phyloP scores from a whole-genome alignment of 208 protist genomes.

The Trypanosomatidae sp. region DNA sequence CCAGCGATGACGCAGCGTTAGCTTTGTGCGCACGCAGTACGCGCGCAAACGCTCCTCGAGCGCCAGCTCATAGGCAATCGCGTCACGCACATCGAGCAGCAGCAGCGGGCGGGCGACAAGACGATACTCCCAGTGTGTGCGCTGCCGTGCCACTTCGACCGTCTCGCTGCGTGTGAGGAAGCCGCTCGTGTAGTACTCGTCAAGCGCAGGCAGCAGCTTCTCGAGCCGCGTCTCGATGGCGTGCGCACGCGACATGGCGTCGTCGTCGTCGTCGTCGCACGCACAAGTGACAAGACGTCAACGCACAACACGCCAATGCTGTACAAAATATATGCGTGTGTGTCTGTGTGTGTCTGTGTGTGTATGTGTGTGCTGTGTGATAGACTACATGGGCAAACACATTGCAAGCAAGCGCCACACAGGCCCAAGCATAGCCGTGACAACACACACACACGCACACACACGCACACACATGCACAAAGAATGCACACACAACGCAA shows the following conservation, averaged over 20 bases:
- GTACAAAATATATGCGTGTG: neutral
- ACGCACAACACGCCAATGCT: neutral
- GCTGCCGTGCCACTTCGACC: conserved; percentile 45
- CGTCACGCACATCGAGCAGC: conserved; percentile 66
- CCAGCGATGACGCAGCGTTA: conserved; percentile 71
- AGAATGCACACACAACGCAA: too few relatives aligned
- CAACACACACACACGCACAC: too few relatives aligned
- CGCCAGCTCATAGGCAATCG: conserved; percentile 56
- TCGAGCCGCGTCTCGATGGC: conserved; percentile 83
- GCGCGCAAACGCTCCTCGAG: conserved; percentile 45
- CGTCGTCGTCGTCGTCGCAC: too few relatives aligned
- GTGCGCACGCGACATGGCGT: conserved; percentile 57
- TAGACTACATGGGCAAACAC: too few relatives aligned
- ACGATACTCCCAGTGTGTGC: conserved; percentile 76
- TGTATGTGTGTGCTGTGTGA: too few relatives aligned
- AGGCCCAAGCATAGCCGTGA: too few relatives aligned
- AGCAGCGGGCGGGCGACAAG: conserved; percentile 81
- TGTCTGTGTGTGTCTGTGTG: conserved; percentile 10
- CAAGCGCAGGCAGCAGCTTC: conserved; percentile 66
- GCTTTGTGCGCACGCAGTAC: conserved; percentile 53
- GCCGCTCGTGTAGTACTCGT: conserved; percentile 79
- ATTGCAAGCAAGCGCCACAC: too few relatives aligned
- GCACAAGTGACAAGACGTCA: neutral
- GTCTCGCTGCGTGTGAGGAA: conserved; percentile 62
- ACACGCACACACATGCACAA: too few relatives aligned